These are phyloP conservation scores for Aegilops bicornis DNA, from an alignment of 176 grass and related monocot genomes.

Conservation along the genomic window DNA sequence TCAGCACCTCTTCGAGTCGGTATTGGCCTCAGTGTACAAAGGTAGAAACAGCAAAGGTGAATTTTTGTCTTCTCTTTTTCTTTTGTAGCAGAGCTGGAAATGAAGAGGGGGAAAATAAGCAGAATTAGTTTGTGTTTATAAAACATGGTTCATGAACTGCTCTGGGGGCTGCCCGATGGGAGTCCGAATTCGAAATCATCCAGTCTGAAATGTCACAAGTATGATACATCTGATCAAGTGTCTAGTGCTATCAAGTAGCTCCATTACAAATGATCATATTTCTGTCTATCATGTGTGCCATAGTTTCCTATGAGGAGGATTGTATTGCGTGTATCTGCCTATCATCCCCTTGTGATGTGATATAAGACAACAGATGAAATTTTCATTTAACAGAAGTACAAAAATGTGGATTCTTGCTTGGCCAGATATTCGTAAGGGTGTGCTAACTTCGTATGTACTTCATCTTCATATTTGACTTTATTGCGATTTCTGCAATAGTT, in stretches of 20 bases:
- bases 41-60: slow-evolving; percentile 55
- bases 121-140: slow-evolving; percentile 56
- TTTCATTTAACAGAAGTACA: neutral
- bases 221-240: slow-evolving; percentile 27
- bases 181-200: slow-evolving; percentile 11
- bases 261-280: slow-evolving; percentile 13
- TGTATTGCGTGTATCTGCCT: slow-evolving; percentile 45
- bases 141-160: slow-evolving; percentile 36
- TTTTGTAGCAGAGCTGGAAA: slow-evolving; percentile 43
- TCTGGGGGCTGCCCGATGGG: neutral
- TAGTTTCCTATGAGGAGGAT: slow-evolving; percentile 38
- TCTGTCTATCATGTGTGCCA: neutral
- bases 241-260: slow-evolving; percentile 21
- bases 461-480: slow-evolving; percentile 37
- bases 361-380: slow-evolving; percentile 4
- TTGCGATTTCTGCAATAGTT: neutral
- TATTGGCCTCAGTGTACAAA: slow-evolving; percentile 50
- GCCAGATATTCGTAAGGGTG: neutral
- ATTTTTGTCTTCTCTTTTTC: slow-evolving; percentile 38
- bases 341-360: slow-evolving; percentile 37
- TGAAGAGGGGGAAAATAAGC: slow-evolving; percentile 14
- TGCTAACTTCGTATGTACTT: slow-evolving; percentile 12
- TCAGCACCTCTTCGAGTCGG: slow-evolving; percentile 28
- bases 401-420: slow-evolving; percentile 16
- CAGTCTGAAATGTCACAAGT: slow-evolving; percentile 29